Evolutionary conservation across 2,329 filamentous ascomycete species (phyloP).

Genomic region (Didymella arachidicola): DNA sequence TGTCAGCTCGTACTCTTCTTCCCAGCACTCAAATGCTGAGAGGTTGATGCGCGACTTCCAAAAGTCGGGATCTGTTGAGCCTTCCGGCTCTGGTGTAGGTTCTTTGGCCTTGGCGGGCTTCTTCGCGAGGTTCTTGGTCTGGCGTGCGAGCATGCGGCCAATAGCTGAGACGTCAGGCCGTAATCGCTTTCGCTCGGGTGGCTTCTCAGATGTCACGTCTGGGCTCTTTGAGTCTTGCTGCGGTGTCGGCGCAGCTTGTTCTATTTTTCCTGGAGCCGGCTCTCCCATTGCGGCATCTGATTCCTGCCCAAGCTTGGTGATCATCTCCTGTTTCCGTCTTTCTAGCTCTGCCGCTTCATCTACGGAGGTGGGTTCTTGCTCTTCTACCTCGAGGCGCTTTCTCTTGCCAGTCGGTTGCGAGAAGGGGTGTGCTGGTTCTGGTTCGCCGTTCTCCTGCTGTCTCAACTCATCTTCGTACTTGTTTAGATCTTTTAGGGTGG

Average conservation of each 20-base stretch:
- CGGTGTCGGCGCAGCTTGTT: not conserved
- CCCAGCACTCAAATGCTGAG: conserved; percentile 82
- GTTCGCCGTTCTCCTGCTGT: conserved; percentile 3
- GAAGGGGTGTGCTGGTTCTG: conserved; percentile 19
- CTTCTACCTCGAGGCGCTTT: conserved; percentile 35
- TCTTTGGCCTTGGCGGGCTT: conserved; percentile 33
- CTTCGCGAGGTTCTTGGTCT: conserved; percentile 34
- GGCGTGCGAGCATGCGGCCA: conserved; percentile 42
- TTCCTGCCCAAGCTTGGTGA: conserved; percentile 28
- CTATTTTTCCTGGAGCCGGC: not conserved
- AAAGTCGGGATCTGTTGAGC: conserved; percentile 61
- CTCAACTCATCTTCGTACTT: conserved; percentile 53
- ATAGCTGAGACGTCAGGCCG: conserved; percentile 39
- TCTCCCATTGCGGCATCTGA: conserved; percentile 9
- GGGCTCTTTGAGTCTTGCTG: not conserved
- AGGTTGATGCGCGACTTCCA: conserved; percentile 81
- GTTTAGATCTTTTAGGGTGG: conserved; percentile 61
- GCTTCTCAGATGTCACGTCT: conserved; percentile 13
- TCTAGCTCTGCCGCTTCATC: conserved; percentile 32
- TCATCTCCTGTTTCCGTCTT: conserved; percentile 33
- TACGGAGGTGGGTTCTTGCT: conserved; percentile 7
- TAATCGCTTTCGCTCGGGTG: conserved; percentile 34
- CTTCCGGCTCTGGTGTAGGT: conserved; percentile 33
- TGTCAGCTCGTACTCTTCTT: conserved; percentile 64
- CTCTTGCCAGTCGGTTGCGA: conserved; percentile 29